Conservation (phyloP, 768 basidiomycete genomes). For the Cubamyces lactineus region DNA sequence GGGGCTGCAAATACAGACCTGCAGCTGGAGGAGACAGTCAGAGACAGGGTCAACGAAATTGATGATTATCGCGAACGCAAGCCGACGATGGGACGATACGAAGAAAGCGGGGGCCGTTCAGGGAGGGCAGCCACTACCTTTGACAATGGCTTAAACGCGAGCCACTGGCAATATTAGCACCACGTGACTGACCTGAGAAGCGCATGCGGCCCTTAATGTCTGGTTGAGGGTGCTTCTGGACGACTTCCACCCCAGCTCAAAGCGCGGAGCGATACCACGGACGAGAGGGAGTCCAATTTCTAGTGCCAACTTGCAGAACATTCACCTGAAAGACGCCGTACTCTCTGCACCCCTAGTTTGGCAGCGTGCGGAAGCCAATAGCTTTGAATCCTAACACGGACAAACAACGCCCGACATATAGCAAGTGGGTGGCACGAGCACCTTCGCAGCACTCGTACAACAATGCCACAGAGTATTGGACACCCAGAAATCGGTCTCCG, state of each 20-base stretch:
- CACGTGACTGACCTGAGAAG: constrained; percentile 4
- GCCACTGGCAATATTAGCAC: background rate
- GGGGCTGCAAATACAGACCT: no score
- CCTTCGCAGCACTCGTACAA: no score
- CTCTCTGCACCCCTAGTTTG: background rate
- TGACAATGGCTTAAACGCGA: background rate
- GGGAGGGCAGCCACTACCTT: background rate
- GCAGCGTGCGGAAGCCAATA: background rate
- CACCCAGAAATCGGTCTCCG: no score
- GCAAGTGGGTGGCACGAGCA: no score
- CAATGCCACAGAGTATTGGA: no score
- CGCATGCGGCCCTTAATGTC: background rate
- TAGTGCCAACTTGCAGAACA: no score
- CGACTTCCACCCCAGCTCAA: background rate
- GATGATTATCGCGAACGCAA: no score
- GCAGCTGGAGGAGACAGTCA: no score
- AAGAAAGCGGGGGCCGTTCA: background rate
- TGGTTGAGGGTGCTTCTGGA: no score
- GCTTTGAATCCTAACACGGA: constrained; percentile 3
- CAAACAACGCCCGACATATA: background rate
- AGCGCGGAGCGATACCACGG: no score
- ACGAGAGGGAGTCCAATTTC: no score
- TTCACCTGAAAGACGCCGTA: background rate
- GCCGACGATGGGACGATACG: background rate
- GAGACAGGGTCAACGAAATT: no score